Conservation (phyloP, 441 rosid species). For the Viola pubescens region DNA sequence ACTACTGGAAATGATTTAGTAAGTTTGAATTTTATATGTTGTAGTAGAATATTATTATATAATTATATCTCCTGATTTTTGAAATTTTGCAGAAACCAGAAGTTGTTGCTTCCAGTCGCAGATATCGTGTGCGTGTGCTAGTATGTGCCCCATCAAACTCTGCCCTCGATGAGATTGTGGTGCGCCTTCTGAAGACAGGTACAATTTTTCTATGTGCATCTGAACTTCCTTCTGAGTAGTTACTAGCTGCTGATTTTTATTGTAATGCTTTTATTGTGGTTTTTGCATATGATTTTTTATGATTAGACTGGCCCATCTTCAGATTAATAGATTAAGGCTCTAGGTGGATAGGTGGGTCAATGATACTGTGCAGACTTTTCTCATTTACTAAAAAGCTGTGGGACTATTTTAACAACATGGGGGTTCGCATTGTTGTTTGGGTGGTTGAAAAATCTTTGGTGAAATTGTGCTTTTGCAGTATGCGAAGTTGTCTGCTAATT, state of each 20-base stretch:
- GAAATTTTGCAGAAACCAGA: conserved; percentile 67
- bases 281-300: no score
- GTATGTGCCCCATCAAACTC: conserved; percentile 99
- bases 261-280: no score
- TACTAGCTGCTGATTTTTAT: not conserved
- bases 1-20: conserved; percentile 89
- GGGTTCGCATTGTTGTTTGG: no score
- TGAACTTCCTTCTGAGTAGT: conserved; percentile 6
- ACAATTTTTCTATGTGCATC: conserved; percentile 20
- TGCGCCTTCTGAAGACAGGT: conserved; percentile 77
- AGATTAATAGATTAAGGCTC: no score
- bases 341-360: no score
- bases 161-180: conserved; percentile 94
- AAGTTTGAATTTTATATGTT: conserved; percentile 23
- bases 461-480: no score
- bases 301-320: no score
- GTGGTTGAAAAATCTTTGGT: no score
- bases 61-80: conserved; percentile 9
- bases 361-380: no score
- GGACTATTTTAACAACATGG: no score
- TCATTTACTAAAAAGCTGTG: no score
- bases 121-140: conserved; percentile 66
- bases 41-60: conserved; percentile 2
- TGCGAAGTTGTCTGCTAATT: no score
- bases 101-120: conserved; percentile 63